Percentiles rank a stretch among this genome's conserved stretches.
phyloP scores from a whole-genome alignment of 169 alveolate genomes.

The Plasmodium coatneyi region DNA sequence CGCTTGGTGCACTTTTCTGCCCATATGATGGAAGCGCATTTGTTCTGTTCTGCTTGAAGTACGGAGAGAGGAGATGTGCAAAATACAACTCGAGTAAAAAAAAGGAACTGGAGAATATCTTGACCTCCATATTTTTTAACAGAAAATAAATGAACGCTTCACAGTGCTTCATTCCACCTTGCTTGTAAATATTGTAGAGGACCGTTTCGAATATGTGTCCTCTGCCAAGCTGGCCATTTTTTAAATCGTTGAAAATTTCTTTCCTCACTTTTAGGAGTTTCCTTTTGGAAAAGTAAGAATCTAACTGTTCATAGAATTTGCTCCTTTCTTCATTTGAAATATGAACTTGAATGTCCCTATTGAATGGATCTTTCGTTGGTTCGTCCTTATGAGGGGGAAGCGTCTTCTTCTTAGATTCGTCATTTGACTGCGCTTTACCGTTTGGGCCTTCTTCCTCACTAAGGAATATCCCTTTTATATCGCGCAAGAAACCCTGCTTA shows the following conservation, averaged over 20 bases:
- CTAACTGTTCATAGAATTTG: conserved; percentile 30
- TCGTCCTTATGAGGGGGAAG: neutral
- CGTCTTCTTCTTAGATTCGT: neutral
- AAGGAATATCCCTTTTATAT: conserved; percentile 16
- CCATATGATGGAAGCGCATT: neutral
- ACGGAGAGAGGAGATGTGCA: neutral
- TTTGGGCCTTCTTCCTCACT: neutral
- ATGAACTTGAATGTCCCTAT: neutral
- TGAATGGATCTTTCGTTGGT: neutral
- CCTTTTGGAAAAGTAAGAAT: conserved; percentile 29
- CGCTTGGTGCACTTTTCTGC: neutral
- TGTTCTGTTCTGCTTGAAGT: neutral
- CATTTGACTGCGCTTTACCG: neutral
- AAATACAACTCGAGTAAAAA: conserved; percentile 27
- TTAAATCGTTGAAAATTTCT: conserved; percentile 23
- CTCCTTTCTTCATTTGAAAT: conserved; percentile 26
- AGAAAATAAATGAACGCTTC: conserved; percentile 57
- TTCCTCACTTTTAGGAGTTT: conserved; percentile 46
- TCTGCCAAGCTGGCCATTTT: neutral
- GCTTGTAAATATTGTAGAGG: conserved; percentile 23
- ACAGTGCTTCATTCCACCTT: conserved; percentile 30
- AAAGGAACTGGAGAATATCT: conserved; percentile 2
- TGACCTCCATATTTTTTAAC: conserved; percentile 9
- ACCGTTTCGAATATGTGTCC: conserved; percentile 8
- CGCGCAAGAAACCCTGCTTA: conserved; percentile 34